phyloP scores from a whole-genome alignment of 176 grass and related monocot genomes.

The Tillandsia fasciculata region DNA sequence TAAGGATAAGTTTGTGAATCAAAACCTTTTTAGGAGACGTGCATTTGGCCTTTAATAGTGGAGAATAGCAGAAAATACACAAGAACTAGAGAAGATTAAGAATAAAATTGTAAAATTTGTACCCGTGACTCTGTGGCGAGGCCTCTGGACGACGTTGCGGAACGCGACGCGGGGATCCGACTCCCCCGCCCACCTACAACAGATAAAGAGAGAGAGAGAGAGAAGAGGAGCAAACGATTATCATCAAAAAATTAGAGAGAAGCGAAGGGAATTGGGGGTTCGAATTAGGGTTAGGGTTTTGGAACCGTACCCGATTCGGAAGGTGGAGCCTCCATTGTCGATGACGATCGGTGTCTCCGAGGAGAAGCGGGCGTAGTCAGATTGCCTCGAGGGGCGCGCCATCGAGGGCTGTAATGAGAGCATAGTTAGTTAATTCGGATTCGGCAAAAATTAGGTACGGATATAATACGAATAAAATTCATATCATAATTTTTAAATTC shows the following conservation, averaged over 20 bases:
- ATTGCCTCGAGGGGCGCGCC: constrained; percentile 17
- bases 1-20: neutral
- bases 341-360: constrained; percentile 69
- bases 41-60: too few relatives aligned
- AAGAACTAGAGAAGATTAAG: neutral
- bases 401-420: neutral
- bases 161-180: constrained; percentile 67
- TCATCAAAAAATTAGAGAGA: neutral
- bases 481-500: too few relatives aligned
- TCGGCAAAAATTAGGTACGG: too few relatives aligned
- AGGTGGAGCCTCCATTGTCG: constrained; percentile 85
- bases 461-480: too few relatives aligned
- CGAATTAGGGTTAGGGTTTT: constrained; percentile 21
- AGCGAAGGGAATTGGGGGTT: constrained; percentile 19
- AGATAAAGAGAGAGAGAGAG: neutral
- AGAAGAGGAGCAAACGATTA: neutral
- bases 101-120: neutral
- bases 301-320: constrained; percentile 66
- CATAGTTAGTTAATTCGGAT: too few relatives aligned
- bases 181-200: constrained; percentile 85
- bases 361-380: constrained; percentile 57
- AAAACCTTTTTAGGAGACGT: neutral
- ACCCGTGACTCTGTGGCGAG: constrained; percentile 77
- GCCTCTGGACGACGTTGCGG: constrained; percentile 79
- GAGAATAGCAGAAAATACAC: neutral